A percentile compares a stretch with the other conserved stretches of the same genome.
Conservation (phyloP, 2,329 filamentous ascomycete species). For the Aspergillus caelatus region DNA sequence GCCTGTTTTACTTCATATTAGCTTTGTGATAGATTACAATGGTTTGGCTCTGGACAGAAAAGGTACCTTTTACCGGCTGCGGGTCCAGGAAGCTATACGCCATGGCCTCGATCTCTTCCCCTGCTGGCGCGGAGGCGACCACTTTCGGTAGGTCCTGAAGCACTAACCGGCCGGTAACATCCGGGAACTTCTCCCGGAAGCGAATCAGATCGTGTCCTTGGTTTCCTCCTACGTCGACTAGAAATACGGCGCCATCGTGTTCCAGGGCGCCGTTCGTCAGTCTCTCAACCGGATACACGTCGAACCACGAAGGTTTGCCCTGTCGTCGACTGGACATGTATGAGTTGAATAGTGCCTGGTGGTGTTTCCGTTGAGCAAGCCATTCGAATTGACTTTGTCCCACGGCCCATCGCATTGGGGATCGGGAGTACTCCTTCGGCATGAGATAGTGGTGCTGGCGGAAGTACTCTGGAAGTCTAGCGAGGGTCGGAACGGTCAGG, state of each 20-base stretch:
- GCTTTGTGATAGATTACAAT: not conserved
- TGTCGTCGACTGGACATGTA: conserved; percentile 38
- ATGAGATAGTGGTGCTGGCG: conserved; percentile 28
- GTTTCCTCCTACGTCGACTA: conserved; percentile 49
- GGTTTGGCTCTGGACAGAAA: not conserved
- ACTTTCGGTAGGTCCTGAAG: conserved; percentile 45
- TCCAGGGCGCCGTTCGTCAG: conserved; percentile 26
- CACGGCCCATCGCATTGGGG: conserved; percentile 37
- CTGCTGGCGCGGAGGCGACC: conserved; percentile 14
- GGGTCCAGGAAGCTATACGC: conserved; percentile 37
- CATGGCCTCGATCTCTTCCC: conserved; percentile 32
- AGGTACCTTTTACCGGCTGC: conserved; percentile 34
- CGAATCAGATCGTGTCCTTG: conserved; percentile 42
- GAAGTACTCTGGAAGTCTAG: conserved; percentile 35
- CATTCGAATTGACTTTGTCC: conserved; percentile 39
- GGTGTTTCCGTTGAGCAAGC: conserved; percentile 28
- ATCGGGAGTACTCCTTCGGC: conserved; percentile 31
- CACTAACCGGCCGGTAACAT: conserved; percentile 38
- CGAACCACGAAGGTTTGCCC: conserved; percentile 34
- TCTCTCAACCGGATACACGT: conserved; percentile 33
- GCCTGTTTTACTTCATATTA: conserved; percentile 18
- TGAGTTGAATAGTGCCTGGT: conserved; percentile 35
- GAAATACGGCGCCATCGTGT: conserved; percentile 31
- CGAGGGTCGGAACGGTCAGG: conserved; percentile 35
- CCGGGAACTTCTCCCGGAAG: conserved; percentile 34